A percentile compares a stretch with the other conserved stretches of the same genome.
These are phyloP conservation scores for Abrus precatorius DNA, from an alignment of 306 rosid species.

Conservation along the genomic window DNA sequence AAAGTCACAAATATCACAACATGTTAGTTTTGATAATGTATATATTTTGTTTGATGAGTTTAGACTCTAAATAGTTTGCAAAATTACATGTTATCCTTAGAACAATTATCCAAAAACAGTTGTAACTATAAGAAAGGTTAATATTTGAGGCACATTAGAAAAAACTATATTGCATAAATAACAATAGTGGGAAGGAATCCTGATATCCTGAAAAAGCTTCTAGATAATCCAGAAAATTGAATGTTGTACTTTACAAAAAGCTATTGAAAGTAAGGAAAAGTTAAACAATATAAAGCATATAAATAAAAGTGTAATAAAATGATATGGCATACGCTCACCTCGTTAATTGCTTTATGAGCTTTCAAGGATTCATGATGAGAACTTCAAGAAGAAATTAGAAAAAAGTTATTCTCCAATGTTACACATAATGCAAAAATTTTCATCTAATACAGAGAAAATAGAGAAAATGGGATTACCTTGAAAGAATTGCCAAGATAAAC, in stretches of 20 bases:
- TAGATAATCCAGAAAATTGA: constrained; percentile 96
- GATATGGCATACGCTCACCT: constrained; percentile 64
- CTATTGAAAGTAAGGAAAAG: constrained; percentile 61
- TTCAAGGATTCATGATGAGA: constrained; percentile 98
- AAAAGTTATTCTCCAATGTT: constrained; percentile 43
- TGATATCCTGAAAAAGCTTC: constrained; percentile 75
- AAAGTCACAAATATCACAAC: no score
- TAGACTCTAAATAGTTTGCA: constrained; percentile 28
- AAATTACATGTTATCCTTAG: neutral
- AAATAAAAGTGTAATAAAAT: constrained; percentile 45
- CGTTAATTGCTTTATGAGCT: constrained; percentile 94
- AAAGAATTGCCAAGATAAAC: constrained; percentile 86
- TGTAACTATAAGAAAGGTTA: constrained; percentile 22
- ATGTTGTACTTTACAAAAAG: constrained; percentile 98
- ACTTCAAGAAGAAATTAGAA: constrained; percentile 63
- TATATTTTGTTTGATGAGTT: constrained; percentile 18
- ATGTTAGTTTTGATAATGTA: no score
- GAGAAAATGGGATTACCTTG: constrained; percentile 70
- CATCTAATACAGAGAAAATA: constrained; percentile 22
- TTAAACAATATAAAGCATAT: constrained; percentile 45
- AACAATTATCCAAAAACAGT: constrained; percentile 28
- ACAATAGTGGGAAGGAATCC: constrained; percentile 73
- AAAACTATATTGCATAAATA: constrained; percentile 14
- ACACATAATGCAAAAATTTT: constrained; percentile 28
- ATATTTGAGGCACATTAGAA: constrained; percentile 23